phyloP scores from a whole-genome alignment of 2,329 filamentous ascomycete genomes.

The Fusarium lyarnte region DNA sequence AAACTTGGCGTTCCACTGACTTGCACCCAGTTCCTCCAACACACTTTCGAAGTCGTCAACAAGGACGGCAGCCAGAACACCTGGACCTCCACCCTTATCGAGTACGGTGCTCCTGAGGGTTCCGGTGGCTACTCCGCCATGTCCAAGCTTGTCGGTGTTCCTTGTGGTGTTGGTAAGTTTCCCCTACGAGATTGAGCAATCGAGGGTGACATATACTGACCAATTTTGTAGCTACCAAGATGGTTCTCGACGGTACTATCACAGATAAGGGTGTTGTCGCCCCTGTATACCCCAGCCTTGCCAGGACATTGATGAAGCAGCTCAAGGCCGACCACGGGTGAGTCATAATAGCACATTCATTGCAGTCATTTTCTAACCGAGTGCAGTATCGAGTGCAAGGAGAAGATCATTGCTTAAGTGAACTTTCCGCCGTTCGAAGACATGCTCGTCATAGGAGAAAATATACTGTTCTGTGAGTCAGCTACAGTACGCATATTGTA shows the following conservation, averaged over 20 bases:
- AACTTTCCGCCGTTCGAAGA: neutral
- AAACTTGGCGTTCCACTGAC: neutral
- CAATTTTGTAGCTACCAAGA: slow-evolving; percentile 65
- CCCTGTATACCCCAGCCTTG: slow-evolving; percentile 77
- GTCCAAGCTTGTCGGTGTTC: slow-evolving; percentile 83
- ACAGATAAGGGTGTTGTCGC: slow-evolving; percentile 79
- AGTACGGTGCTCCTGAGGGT: slow-evolving; percentile 82
- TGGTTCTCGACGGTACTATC: slow-evolving; percentile 80
- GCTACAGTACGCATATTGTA: neutral
- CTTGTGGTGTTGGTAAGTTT: slow-evolving; percentile 54
- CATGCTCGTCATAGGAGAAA: neutral
- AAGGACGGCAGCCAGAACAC: slow-evolving; percentile 79
- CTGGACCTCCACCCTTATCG: slow-evolving; percentile 80
- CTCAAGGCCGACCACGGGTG: slow-evolving; percentile 77
- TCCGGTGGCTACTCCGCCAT: slow-evolving; percentile 83
- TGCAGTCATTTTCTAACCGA: neutral
- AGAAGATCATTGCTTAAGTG: slow-evolving; percentile 27
- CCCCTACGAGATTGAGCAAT: neutral
- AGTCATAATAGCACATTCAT: neutral
- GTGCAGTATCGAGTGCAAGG: slow-evolving; percentile 23
- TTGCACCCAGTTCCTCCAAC: slow-evolving; percentile 56
- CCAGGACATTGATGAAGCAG: slow-evolving; percentile 78
- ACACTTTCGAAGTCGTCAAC: slow-evolving; percentile 66
- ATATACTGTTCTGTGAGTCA: neutral
- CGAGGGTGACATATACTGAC: neutral